Conservation (phyloP, 345 rosid species). For the Nasturtium officinale region DNA sequence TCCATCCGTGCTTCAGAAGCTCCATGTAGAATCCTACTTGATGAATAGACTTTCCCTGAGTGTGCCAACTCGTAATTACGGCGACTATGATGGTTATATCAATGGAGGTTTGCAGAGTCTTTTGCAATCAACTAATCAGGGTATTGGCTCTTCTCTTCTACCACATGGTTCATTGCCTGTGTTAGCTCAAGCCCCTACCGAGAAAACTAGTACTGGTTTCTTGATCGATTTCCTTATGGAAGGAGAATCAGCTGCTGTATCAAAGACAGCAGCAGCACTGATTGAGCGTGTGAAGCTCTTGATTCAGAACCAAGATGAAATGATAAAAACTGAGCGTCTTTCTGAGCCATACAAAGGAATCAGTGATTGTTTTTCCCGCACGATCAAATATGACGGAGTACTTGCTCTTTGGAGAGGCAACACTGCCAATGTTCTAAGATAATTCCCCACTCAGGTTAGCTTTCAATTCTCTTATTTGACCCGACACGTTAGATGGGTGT, state of each 20-base stretch:
- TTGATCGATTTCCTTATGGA: slow-evolving; percentile 86
- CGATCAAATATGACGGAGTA: slow-evolving; percentile 66
- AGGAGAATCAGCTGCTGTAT: slow-evolving; percentile 87
- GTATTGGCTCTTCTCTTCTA: slow-evolving; percentile 37
- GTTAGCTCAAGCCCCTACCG: slow-evolving; percentile 62
- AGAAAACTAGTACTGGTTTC: slow-evolving; percentile 74
- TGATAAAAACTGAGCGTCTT: slow-evolving; percentile 74
- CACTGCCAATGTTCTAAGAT: slow-evolving; percentile 88
- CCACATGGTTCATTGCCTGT: slow-evolving; percentile 45
- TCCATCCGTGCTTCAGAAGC: slow-evolving; percentile 61
- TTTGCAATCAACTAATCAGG: slow-evolving; percentile 41
- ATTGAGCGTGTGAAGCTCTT: slow-evolving; percentile 87
- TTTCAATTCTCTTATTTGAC: slow-evolving; percentile 25
- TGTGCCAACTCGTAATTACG: slow-evolving; percentile 23
- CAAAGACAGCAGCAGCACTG: slow-evolving; percentile 87
- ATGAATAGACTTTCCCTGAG: slow-evolving; percentile 49
- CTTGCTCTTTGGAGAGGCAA: slow-evolving; percentile 86
- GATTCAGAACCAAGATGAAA: slow-evolving; percentile 92
- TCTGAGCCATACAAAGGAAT: slow-evolving; percentile 87
- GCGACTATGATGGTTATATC: slow-evolving; percentile 32
- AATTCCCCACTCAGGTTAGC: slow-evolving; percentile 78
- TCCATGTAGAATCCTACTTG: slow-evolving; percentile 55
- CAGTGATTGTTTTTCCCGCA: slow-evolving; percentile 69
- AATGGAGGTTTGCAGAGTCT: slow-evolving; percentile 48
- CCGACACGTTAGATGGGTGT: background rate